Conservation (phyloP, 2,329 filamentous ascomycete species). For the Fusarium anthophilum region DNA sequence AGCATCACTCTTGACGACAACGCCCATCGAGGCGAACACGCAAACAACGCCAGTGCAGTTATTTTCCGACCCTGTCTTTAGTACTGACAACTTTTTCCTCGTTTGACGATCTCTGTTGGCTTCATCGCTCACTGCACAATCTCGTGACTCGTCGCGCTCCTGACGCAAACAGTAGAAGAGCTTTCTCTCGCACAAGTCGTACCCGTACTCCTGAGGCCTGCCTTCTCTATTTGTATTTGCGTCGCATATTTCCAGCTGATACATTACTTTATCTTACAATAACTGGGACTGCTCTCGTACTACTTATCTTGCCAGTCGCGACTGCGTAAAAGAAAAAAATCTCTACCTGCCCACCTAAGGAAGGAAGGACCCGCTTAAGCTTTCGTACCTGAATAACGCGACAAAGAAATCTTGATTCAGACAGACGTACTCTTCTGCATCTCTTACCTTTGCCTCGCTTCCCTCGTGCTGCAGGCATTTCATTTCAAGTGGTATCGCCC, state of each 20-base stretch:
- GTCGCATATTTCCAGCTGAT: constrained; percentile 24
- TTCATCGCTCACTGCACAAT: constrained; percentile 24
- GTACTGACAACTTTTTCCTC: constrained; percentile 23
- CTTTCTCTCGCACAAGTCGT: constrained; percentile 38
- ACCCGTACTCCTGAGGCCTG: constrained; percentile 41
- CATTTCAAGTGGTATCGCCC: constrained; percentile 17
- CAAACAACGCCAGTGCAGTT: constrained; percentile 17
- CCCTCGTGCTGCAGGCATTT: constrained; percentile 31
- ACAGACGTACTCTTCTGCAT: constrained; percentile 14
- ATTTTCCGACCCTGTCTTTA: constrained; percentile 19
- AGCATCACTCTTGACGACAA: constrained; percentile 18
- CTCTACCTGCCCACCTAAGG: constrained; percentile 15
- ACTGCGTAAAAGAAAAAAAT: constrained; percentile 41
- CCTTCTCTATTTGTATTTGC: constrained; percentile 40
- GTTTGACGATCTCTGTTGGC: constrained; percentile 27
- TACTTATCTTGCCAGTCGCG: constrained; percentile 34
- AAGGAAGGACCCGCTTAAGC: constrained; percentile 29
- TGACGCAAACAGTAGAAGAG: constrained; percentile 44
- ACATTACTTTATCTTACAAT: background rate
- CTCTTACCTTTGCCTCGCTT: constrained; percentile 3
- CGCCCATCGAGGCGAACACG: constrained; percentile 23
- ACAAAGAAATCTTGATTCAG: constrained; percentile 22
- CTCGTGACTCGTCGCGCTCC: constrained; percentile 42
- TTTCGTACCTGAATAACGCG: constrained; percentile 37
- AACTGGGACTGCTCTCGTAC: constrained; percentile 34